Evolutionary conservation across 495 filamentous ascomycete genomes (phyloP).

Genomic region (Aspergillus campestris): DNA sequence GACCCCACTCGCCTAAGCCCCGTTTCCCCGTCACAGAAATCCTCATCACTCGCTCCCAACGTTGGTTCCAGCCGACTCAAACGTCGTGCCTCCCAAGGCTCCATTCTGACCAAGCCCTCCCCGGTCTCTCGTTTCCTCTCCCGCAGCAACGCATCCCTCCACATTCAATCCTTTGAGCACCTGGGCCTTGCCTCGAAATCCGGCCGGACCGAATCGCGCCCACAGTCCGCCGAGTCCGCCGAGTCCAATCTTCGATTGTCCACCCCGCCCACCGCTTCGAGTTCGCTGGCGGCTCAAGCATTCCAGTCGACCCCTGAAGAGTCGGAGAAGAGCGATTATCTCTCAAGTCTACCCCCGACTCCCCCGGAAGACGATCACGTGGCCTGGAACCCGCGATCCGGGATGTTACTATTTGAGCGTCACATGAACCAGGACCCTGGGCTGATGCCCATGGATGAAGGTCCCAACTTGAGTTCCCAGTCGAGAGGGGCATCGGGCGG

Average conservation of each 20-base stretch:
- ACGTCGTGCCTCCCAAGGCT: conserved; percentile 37
- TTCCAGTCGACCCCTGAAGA: conserved; percentile 15
- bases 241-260: conserved; percentile 32
- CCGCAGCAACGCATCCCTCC: conserved; percentile 28
- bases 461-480: conserved; percentile 25
- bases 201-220: conserved; percentile 21
- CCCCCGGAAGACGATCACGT: conserved; percentile 37
- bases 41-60: conserved; percentile 8
- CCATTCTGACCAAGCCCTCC: conserved; percentile 30
- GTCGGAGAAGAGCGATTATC: conserved; percentile 31
- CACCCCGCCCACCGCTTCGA: conserved; percentile 27
- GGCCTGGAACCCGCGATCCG: conserved; percentile 29
- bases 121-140: conserved; percentile 34
- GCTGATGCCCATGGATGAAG: conserved; percentile 29
- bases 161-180: conserved; percentile 35
- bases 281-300: conserved; percentile 23
- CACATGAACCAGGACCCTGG: conserved; percentile 21
- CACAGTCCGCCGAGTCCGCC: conserved; percentile 27
- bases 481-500: conserved; percentile 21
- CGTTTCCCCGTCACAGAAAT: conserved; percentile 11
- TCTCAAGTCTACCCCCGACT: conserved; percentile 30
- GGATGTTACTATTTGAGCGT: conserved; percentile 27
- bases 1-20: conserved; percentile 11
- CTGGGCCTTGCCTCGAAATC: conserved; percentile 23
- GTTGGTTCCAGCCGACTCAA: conserved; percentile 18